phyloP scores from a whole-genome alignment of 2,329 filamentous ascomycete species.

The Cercospora canescens region DNA sequence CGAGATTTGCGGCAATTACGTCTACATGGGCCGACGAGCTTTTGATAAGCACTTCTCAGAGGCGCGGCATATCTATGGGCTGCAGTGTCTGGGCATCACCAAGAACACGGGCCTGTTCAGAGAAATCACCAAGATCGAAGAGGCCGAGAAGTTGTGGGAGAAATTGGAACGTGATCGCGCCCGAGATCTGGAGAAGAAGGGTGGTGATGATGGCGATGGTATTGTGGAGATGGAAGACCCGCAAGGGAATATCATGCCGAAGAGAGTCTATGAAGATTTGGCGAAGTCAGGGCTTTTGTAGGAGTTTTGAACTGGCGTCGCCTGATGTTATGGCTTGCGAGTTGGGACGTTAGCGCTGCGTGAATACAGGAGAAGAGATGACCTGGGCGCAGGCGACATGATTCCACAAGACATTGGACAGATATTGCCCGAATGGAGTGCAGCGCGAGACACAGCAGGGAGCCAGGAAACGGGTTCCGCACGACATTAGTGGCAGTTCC shows the following conservation, averaged over 20 bases:
- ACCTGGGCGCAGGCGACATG: neutral
- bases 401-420: neutral
- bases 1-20: slow-evolving; percentile 96
- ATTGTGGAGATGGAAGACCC: slow-evolving; percentile 98
- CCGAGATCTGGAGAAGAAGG: slow-evolving; percentile 68
- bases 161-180: slow-evolving; percentile 88
- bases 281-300: slow-evolving; percentile 86
- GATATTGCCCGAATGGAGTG: neutral
- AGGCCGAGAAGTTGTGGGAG: slow-evolving; percentile 86
- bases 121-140: slow-evolving; percentile 89
- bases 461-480: neutral
- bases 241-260: slow-evolving; percentile 97
- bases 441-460: neutral
- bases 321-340: neutral
- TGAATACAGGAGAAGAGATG: neutral
- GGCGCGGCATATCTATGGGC: slow-evolving; percentile 84
- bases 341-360: neutral
- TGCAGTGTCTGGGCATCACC: slow-evolving; percentile 91
- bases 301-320: slow-evolving; percentile 13
- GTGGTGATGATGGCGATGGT: slow-evolving; percentile 55
- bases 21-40: slow-evolving; percentile 95
- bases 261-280: slow-evolving; percentile 95
- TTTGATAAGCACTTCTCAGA: slow-evolving; percentile 99
- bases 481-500: neutral
- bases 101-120: slow-evolving; percentile 81